Conservation (phyloP, 805 yeast genomes). For the Wickerhamomyces subpelliculosus region DNA sequence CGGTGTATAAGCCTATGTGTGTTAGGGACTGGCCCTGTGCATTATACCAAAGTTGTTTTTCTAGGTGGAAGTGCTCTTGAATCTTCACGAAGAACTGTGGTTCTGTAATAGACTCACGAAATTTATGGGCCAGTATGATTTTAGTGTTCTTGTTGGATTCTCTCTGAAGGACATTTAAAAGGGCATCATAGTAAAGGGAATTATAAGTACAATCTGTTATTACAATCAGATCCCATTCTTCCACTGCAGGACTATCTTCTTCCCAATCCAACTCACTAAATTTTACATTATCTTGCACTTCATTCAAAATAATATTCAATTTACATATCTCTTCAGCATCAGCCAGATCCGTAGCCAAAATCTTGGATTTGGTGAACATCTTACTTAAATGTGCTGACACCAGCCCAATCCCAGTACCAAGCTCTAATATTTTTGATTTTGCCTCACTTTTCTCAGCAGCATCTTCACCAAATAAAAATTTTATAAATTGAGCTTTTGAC, state of each 20-base stretch:
- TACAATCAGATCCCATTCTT: slow-evolving; percentile 30
- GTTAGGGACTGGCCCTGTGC: slow-evolving; percentile 9
- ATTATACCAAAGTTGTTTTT: slow-evolving; percentile 14
- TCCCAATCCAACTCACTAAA: slow-evolving; percentile 34
- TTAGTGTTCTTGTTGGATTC: slow-evolving; percentile 9
- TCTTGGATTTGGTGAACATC: slow-evolving; percentile 9
- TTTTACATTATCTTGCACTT: slow-evolving; percentile 3
- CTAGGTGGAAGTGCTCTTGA: slow-evolving; percentile 3
- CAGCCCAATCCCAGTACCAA: slow-evolving; percentile 38
- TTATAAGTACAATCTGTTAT: slow-evolving; percentile 38
- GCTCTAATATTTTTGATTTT: slow-evolving; percentile 24
- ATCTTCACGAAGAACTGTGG: slow-evolving; percentile 16
- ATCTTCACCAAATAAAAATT: slow-evolving; percentile 4
- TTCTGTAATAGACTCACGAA: slow-evolving; percentile 21
- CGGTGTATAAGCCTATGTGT: slow-evolving; percentile 16
- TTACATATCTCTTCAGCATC: slow-evolving; percentile 32
- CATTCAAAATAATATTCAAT: slow-evolving; percentile 23
- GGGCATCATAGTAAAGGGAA: slow-evolving; percentile 29
- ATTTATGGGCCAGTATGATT: slow-evolving; percentile 18
- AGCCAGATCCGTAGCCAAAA: slow-evolving; percentile 29
- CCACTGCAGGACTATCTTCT: slow-evolving; percentile 6
- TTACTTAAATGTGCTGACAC: slow-evolving; percentile 26
- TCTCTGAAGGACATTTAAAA: slow-evolving; percentile 23
- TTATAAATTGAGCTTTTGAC: slow-evolving; percentile 2
- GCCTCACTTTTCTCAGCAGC: background rate